phyloP scores from a whole-genome alignment of 2,329 filamentous ascomycete genomes.

The Aspergillus felis region DNA sequence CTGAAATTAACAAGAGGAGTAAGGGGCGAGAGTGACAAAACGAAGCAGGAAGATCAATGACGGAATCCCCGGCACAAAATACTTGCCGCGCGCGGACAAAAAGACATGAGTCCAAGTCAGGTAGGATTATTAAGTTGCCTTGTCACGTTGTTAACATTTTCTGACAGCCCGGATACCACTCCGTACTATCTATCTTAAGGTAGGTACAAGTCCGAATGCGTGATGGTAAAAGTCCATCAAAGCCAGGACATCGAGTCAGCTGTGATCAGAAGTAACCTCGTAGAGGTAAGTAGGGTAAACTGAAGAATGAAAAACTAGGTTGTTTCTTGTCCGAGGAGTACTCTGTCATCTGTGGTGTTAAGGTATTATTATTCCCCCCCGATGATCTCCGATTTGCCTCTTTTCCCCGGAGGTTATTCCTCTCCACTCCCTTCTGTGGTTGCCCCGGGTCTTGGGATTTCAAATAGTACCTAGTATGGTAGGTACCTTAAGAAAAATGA shows the following conservation, averaged over 20 bases:
- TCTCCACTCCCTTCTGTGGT: constrained; percentile 1
- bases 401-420: background rate
- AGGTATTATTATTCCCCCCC: background rate
- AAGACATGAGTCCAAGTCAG: background rate
- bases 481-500: background rate
- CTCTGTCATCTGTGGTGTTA: background rate
- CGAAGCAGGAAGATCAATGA: background rate
- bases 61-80: background rate
- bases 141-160: background rate
- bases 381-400: background rate
- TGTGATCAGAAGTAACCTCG: background rate
- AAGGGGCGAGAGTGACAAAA: background rate
- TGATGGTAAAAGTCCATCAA: no score
- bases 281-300: background rate
- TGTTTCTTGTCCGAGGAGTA: background rate
- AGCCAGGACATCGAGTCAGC: background rate
- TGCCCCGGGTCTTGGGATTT: background rate
- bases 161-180: background rate
- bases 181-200: no score
- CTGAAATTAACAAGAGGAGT: background rate
- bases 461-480: no score
- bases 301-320: no score
- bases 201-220: no score
- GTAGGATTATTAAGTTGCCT: background rate
- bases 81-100: background rate